Base-by-base conservation (phyloP, 805 yeast genomes). In the Candida alai region DNA sequence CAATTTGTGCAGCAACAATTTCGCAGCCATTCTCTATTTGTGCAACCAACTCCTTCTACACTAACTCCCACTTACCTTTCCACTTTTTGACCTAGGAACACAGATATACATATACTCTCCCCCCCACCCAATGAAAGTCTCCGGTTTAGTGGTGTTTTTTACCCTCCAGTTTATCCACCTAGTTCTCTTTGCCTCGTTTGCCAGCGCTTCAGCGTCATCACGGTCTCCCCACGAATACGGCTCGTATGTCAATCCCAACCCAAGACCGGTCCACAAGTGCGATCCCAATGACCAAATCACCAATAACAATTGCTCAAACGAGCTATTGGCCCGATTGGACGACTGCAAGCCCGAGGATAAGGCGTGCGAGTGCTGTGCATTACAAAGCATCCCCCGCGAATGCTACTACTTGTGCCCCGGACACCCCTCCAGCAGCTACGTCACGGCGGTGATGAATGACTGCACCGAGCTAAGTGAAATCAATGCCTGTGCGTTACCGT, bases 311-410 rank as follows among this genome's bases (percentile, higher is more conserved):
- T 74, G 78, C 48, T 70, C 74, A 21, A 68, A 64, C 44, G 73
- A 67, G 36, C 68, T 73, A 10, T 53, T 73, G 26, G 45, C 57
- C 19, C 68, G 57, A 40, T 56, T 73, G 39, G 74, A 71, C 43
- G 70, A 62, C 36, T 74, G 79, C 45, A 67, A 70, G 42, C 68
- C 76, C 4, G 70, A 69, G 45, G 78, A 73, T 51, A 54, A 70
- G 42, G 76, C 76, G 1, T 74, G 78, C 51, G 77, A 72, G 41
- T 73, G 79, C 42, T 72, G 78, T 51, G 77, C 78, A 7, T 56
- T 74, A 22, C 78, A 73, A 48, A 62, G 67, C 34, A 61, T 73
- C 54, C 58, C 62, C 24, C 54, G 54, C 30, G 61, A 59, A 24
- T 73, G 78, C 45, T 70, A 66, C 47, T 65, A 63, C 12, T 52